phyloP scores from a whole-genome alignment of 768 basidiomycete genomes.

The Lactarius tabidus region DNA sequence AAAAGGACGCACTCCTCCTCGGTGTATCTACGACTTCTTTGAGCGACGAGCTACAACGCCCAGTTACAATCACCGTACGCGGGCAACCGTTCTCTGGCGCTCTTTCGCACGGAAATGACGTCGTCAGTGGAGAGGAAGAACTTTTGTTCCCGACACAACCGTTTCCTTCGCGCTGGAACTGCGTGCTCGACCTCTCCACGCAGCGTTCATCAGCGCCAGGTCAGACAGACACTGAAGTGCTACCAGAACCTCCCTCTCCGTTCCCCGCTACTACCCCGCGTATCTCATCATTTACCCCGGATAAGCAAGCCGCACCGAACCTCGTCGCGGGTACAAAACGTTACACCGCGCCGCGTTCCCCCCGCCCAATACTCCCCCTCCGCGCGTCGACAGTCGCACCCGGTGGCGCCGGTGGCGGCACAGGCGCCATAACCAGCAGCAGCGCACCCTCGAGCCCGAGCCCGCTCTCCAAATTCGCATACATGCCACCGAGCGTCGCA shows the following conservation, averaged over 20 bases:
- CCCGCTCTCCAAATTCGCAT: constrained; percentile 16
- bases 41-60: constrained; percentile 21
- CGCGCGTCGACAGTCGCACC: constrained; percentile 30
- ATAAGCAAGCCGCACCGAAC: constrained; percentile 26
- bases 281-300: constrained; percentile 25
- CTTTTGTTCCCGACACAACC: constrained; percentile 59
- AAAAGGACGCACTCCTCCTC: constrained; percentile 33
- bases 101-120: constrained; percentile 12
- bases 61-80: constrained; percentile 58
- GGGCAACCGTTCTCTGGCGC: constrained; percentile 57
- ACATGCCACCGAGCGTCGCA: constrained; percentile 18
- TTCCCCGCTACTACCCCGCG: constrained; percentile 46
- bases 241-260: constrained; percentile 77
- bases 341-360: constrained; percentile 37
- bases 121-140: background rate
- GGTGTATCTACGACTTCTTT: constrained; percentile 24
- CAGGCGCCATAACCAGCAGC: constrained; percentile 22
- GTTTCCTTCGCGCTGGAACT: constrained; percentile 89
- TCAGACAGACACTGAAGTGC: constrained; percentile 39
- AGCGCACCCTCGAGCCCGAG: constrained; percentile 8
- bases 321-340: constrained; percentile 55
- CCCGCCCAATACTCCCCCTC: constrained; percentile 30
- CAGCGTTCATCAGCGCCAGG: constrained; percentile 26
- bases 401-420: constrained; percentile 30
- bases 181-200: constrained; percentile 71